Base-by-base conservation (phyloP, 164 flowering plant species). In the Sedum album region DNA sequence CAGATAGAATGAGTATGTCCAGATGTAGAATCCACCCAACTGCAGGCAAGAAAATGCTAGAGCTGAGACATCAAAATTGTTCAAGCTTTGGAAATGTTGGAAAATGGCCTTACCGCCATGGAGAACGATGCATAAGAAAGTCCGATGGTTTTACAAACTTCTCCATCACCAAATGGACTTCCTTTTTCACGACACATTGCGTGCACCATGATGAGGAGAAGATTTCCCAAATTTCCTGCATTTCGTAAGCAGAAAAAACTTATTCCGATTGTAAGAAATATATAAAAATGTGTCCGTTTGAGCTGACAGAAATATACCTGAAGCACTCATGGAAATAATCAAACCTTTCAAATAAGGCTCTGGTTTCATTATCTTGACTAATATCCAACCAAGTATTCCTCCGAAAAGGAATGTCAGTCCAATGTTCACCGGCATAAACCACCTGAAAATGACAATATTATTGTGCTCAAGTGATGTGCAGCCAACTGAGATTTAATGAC, bases 391-490 rank as follows among this genome's bases (percentile, higher is more conserved):
- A 41, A 90, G 82, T 30, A 77, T 74, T 39, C 87, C 87, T 73
- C 99, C 99, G 31, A 89, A 21, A 13, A 90, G 51, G 69, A 91
- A 88, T 21, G 86, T 85, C 46, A 95, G 53, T 26, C 91, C 96
- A 13, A 90, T 79, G 63, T 92, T 95, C 0, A 95, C 66, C 0
- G 97, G 97, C 99, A 95, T 95, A 74, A 87, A 95, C 97, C 99
- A 94, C 98, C 98, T 93, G 76, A 9, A 65, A 0, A 60, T n/a
- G n/a, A n/a, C n/a, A 4, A 23, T 18, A 3, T 25, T 42, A 26
- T 6, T 28, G 31, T 3, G 28, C 20, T 8, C 39, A 23, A 15
- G 17, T 69, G 61, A 38, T 39, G 15, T 35, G 17, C 20, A 23
- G 25, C 25, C 65, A 46, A 35, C 66, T 25, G 1, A 35, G 13